A percentile compares a stretch with the other conserved stretches of the same genome.
Conservation (phyloP, 768 basidiomycete species). For the Tylopilus felleus region DNA sequence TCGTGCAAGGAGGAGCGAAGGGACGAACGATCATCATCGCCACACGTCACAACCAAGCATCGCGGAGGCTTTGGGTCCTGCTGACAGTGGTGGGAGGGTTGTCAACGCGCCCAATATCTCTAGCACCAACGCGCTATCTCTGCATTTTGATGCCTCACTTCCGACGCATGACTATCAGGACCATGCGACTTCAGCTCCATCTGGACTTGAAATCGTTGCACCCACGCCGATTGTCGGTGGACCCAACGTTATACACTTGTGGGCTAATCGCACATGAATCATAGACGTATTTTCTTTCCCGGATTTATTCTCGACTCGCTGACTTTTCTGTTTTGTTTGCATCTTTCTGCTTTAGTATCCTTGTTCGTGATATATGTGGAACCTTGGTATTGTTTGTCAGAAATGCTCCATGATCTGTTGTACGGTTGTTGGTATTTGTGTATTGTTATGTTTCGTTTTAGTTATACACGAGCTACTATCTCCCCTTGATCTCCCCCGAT, state of each 20-base stretch:
- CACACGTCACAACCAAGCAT: slow-evolving; percentile 19
- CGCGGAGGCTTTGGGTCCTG: slow-evolving; percentile 21
- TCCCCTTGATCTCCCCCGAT: slow-evolving; percentile 7
- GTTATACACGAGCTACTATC: not conserved
- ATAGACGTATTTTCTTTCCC: not conserved
- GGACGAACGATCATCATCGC: slow-evolving; percentile 15
- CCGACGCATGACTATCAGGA: slow-evolving; percentile 23
- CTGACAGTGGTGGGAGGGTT: slow-evolving; percentile 14
- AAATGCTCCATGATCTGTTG: slow-evolving; percentile 3
- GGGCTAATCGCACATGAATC: slow-evolving; percentile 31
- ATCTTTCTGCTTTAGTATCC: not conserved
- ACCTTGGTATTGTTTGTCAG: not conserved
- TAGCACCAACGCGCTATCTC: slow-evolving; percentile 32
- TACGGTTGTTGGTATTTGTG: slow-evolving; percentile 15
- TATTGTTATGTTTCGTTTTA: slow-evolving; percentile 25
- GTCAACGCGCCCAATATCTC: slow-evolving; percentile 23
- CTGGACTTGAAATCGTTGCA: slow-evolving; percentile 32
- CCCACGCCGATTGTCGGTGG: slow-evolving; percentile 35
- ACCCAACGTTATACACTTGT: slow-evolving; percentile 33
- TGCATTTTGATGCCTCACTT: slow-evolving; percentile 36
- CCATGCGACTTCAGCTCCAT: slow-evolving; percentile 20
- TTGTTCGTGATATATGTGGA: not conserved
- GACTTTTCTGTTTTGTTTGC: not conserved
- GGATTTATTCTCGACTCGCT: not conserved
- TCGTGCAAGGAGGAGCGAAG: slow-evolving; percentile 26